Percentiles rank a stretch among this genome's conserved stretches.
Conservation (phyloP, 2,329 filamentous ascomycete genomes). For the Coniella vitis region DNA sequence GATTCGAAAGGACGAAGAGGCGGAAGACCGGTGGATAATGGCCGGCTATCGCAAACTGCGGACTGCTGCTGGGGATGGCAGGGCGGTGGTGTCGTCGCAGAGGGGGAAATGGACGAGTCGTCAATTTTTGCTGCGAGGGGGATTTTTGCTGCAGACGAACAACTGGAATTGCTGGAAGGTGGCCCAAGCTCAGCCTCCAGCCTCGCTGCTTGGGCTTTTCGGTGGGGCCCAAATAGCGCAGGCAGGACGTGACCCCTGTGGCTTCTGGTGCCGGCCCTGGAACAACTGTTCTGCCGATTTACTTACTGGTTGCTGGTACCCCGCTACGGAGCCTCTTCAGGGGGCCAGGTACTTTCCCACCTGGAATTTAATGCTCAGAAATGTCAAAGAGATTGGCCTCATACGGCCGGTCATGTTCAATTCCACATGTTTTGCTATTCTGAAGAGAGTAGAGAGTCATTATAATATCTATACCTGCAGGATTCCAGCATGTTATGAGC, state of each 20-base stretch:
- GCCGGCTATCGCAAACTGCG: background rate
- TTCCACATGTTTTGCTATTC: too few relatives aligned
- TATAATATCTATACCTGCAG: too few relatives aligned
- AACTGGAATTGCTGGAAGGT: constrained; percentile 1
- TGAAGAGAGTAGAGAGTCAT: too few relatives aligned
- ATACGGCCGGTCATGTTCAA: too few relatives aligned
- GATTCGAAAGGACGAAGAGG: background rate
- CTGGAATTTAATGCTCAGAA: too few relatives aligned
- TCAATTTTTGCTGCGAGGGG: constrained; percentile 15
- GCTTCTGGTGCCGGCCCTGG: background rate
- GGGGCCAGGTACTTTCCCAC: too few relatives aligned
- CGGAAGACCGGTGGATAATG: background rate
- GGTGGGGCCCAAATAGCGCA: background rate
- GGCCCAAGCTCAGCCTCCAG: background rate
- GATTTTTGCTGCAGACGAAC: constrained; percentile 10
- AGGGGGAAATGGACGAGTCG: constrained; percentile 1
- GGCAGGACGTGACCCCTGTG: background rate
- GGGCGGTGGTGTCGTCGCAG: background rate
- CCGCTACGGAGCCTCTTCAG: too few relatives aligned
- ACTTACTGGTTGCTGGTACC: too few relatives aligned
- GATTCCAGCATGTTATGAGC: too few relatives aligned
- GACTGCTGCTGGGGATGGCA: background rate
- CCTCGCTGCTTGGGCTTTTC: background rate
- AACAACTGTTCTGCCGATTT: background rate
- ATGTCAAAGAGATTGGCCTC: too few relatives aligned